Conservation (phyloP, 148 eudicot species). For the Fallopia convolvulus region DNA sequence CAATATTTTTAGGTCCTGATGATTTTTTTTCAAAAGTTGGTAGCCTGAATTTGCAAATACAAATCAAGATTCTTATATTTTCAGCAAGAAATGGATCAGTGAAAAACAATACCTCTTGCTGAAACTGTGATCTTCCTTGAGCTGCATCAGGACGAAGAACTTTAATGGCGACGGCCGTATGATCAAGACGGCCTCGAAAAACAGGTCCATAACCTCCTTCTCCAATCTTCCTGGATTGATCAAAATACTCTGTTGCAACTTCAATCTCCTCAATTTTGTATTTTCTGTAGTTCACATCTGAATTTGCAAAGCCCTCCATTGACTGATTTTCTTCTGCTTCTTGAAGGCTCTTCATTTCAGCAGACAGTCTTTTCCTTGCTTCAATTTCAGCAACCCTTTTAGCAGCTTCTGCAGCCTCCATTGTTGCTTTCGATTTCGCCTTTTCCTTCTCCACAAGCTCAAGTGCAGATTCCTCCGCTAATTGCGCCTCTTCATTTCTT, state of each 20-base stretch:
- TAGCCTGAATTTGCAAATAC: no score
- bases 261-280: slow-evolving; percentile 89
- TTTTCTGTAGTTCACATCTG: slow-evolving; percentile 44
- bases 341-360: slow-evolving; percentile 39
- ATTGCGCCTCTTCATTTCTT: slow-evolving; percentile 37
- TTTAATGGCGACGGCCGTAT: slow-evolving; percentile 73
- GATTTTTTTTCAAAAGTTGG: no score
- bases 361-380: slow-evolving; percentile 43
- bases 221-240: slow-evolving; percentile 64
- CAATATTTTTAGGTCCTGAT: not conserved
- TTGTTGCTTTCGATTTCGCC: slow-evolving; percentile 55
- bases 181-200: slow-evolving; percentile 58
- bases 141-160: slow-evolving; percentile 97
- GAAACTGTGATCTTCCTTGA: slow-evolving; percentile 89
- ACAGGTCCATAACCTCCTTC: slow-evolving; percentile 99
- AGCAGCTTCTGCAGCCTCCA: slow-evolving; percentile 76
- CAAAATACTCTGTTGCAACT: slow-evolving; percentile 57
- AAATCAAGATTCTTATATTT: not conserved
- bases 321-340: slow-evolving; percentile 40
- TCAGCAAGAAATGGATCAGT: not conserved
- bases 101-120: slow-evolving; percentile 50
- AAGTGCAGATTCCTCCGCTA: slow-evolving; percentile 57
- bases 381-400: slow-evolving; percentile 60
- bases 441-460: slow-evolving; percentile 54
- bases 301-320: slow-evolving; percentile 21